Conservation (phyloP, 139 green algal species). For the Tetradesmus obliquus region DNA sequence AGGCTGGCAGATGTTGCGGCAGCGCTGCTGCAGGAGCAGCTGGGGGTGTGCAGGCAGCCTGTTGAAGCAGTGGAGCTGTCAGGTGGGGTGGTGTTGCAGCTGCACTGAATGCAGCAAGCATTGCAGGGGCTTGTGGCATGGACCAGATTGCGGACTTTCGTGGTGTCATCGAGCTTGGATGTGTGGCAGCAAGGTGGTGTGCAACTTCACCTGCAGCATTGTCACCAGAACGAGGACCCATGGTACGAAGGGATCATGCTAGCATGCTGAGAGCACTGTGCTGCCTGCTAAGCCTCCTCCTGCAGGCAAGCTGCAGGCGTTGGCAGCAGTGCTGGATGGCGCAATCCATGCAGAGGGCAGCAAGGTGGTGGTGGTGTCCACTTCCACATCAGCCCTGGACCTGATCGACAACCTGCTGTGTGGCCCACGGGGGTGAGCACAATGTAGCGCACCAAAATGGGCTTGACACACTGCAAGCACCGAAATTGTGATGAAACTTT, state of each 20-base stretch:
- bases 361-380: slow-evolving; percentile 75
- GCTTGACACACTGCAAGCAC: not conserved
- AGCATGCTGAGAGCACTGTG: too few species aligned
- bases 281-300: too few species aligned
- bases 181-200: too few species aligned
- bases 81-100: slow-evolving; percentile 9
- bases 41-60: not conserved
- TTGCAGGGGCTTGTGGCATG: not conserved
- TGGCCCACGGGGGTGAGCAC: slow-evolving; percentile 28
- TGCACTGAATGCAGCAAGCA: not conserved
- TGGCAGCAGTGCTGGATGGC: slow-evolving; percentile 64
- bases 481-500: too few species aligned
- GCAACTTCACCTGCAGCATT: too few species aligned
- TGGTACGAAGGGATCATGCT: too few species aligned
- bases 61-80: slow-evolving; percentile 14
- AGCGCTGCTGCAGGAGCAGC: slow-evolving; percentile 16
- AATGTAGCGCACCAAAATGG: not conserved
- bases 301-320: slow-evolving; percentile 74
- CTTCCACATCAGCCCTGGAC: slow-evolving; percentile 79
- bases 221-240: too few species aligned
- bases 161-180: too few species aligned
- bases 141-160: too few species aligned
- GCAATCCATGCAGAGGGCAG: not conserved
- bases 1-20: slow-evolving; percentile 29
- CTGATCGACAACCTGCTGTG: slow-evolving; percentile 64